A percentile compares a stretch with the other conserved stretches of the same genome.
These are phyloP conservation scores for Pneumocystis canis DNA, from an alignment of 1,139 yeast genomes.

Conservation along the genomic window DNA sequence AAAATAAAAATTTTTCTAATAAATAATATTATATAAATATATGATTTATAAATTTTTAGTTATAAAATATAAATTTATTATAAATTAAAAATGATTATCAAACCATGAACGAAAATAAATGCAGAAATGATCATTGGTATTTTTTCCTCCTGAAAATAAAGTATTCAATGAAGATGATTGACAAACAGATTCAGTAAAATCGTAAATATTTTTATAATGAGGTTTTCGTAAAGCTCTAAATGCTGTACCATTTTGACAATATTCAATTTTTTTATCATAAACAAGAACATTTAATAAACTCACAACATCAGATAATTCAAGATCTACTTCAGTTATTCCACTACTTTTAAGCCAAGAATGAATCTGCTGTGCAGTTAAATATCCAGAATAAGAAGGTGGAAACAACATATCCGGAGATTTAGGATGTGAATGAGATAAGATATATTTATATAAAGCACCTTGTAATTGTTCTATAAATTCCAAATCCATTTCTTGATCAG, in stretches of 20 bases:
- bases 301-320: conserved; percentile 58
- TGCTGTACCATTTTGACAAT: conserved; percentile 31
- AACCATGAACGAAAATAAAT: neutral
- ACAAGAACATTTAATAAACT: conserved; percentile 76
- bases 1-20: neutral
- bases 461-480: conserved; percentile 79
- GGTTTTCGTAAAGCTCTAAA: conserved; percentile 27
- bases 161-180: conserved; percentile 24
- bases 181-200: conserved; percentile 25
- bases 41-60: neutral
- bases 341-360: conserved; percentile 60
- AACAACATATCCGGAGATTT: conserved; percentile 29
- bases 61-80: neutral
- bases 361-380: conserved; percentile 57
- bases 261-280: conserved; percentile 73
- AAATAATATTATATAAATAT: neutral
- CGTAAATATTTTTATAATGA: conserved; percentile 22
- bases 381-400: conserved; percentile 44
- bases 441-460: conserved; percentile 76
- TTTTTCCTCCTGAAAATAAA: conserved; percentile 16
- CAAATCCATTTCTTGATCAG: conserved; percentile 85
- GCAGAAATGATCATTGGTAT: neutral
- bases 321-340: conserved; percentile 59
- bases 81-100: neutral
- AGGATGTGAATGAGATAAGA: conserved; percentile 64